phyloP scores from a whole-genome alignment of 164 flowering plant species.

The Chloranthus sessilifolius region DNA sequence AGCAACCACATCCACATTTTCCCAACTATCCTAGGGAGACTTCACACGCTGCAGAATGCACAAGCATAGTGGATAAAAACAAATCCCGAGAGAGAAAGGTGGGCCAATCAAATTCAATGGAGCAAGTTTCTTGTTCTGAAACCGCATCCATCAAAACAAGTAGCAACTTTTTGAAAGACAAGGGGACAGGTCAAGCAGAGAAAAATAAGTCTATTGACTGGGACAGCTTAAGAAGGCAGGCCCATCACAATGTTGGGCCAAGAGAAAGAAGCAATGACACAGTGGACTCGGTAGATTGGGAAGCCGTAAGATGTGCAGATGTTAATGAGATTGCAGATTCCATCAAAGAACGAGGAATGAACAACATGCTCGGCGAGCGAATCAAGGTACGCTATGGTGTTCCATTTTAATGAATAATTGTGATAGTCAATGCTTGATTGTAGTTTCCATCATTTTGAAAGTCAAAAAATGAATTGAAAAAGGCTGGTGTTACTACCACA shows the following conservation, averaged over 20 bases:
- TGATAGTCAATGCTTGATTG: too few species aligned
- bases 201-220: constrained; percentile 50
- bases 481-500: too few species aligned
- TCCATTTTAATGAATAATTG: too few species aligned
- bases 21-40: constrained; percentile 13
- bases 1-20: constrained; percentile 8
- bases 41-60: constrained; percentile 10
- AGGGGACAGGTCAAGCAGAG: constrained; percentile 27
- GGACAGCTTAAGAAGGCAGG: constrained; percentile 66
- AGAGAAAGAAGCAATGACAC: constrained; percentile 33
- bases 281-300: constrained; percentile 73
- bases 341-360: constrained; percentile 63
- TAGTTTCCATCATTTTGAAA: too few species aligned
- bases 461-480: too few species aligned
- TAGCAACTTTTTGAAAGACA: constrained; percentile 17
- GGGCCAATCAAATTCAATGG: constrained; percentile 3
- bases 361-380: constrained; percentile 55
- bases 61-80: constrained; percentile 5
- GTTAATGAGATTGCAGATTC: constrained; percentile 44
- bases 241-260: constrained; percentile 19
- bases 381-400: constrained; percentile 47
- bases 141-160: constrained; percentile 12
- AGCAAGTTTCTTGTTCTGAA: constrained; percentile 16
- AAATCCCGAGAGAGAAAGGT: constrained; percentile 4
- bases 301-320: constrained; percentile 60